phyloP scores from a whole-genome alignment of 164 flowering plant species.

The Umbilicus rupestris region DNA sequence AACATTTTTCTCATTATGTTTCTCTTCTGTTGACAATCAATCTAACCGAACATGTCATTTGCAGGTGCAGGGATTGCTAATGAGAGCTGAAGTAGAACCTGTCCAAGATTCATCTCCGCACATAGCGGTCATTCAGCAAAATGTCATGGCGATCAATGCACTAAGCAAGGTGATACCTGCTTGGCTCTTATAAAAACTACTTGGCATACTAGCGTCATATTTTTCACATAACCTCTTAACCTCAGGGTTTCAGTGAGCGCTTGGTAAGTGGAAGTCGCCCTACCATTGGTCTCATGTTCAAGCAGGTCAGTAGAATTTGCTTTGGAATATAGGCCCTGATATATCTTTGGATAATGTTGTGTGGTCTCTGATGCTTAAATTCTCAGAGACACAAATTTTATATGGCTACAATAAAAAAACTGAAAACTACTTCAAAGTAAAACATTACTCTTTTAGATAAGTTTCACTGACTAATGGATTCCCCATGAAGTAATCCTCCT shows the following conservation, averaged over 20 bases:
- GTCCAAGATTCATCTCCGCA: slow-evolving; percentile 45
- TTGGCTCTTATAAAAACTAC: neutral
- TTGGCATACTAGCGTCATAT: neutral
- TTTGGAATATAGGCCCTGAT: neutral
- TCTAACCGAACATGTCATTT: slow-evolving; percentile 10
- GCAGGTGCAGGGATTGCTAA: slow-evolving; percentile 69
- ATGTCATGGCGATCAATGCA: slow-evolving; percentile 82
- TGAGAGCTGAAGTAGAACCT: slow-evolving; percentile 35
- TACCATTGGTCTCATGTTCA: slow-evolving; percentile 86
- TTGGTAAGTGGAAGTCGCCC: slow-evolving; percentile 89
- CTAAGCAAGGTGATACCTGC: slow-evolving; percentile 73
- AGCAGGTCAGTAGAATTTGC: slow-evolving; percentile 56
- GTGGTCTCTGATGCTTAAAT: neutral
- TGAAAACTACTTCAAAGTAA: neutral
- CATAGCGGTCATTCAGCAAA: slow-evolving; percentile 60
- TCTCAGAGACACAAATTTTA: neutral
- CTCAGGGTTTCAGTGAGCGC: slow-evolving; percentile 92
- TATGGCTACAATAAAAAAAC: neutral
- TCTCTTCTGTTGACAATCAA: neutral
- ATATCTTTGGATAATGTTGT: neutral
- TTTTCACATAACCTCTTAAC: slow-evolving; percentile 8
- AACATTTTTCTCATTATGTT: neutral
- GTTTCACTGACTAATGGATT: neutral
- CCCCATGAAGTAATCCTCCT: neutral
- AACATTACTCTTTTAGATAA: neutral